phyloP scores from a whole-genome alignment of 352 stramenopile genomes.

The Vaucheria bursata region DNA sequence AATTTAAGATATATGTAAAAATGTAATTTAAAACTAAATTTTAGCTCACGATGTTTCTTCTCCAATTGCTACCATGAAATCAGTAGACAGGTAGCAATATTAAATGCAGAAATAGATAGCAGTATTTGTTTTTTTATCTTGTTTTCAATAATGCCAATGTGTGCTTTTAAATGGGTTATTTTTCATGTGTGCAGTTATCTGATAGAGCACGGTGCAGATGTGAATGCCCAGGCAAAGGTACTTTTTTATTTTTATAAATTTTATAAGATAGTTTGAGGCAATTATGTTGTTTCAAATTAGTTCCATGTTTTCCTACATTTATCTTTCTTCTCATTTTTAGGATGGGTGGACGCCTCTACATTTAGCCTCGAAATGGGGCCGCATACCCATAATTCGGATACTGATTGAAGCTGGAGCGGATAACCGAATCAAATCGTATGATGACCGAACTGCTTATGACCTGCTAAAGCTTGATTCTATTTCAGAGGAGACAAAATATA shows the following conservation, averaged over 20 bases:
- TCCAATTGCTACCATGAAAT: no score
- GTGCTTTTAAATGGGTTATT: not conserved
- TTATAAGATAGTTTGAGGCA: no score
- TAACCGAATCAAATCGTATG: constrained; percentile 19
- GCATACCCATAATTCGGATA: constrained; percentile 10
- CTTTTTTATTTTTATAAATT: not conserved
- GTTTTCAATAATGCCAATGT: not conserved
- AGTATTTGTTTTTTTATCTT: not conserved
- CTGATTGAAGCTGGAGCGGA: constrained; percentile 29
- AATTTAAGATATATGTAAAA: no score
- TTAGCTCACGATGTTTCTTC: no score
- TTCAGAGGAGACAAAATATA: not conserved
- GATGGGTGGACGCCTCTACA: constrained; percentile 28
- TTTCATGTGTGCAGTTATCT: not conserved
- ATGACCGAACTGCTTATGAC: constrained; percentile 25
- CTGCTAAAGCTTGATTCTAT: constrained; percentile 21
- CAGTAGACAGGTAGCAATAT: no score
- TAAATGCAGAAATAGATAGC: not conserved
- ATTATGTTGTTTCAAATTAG: not conserved
- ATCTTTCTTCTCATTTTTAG: not conserved
- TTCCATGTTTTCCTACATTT: not conserved
- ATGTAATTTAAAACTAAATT: no score
- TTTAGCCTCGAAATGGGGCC: constrained; percentile 35
- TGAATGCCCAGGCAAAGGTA: not conserved
- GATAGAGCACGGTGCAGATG: not conserved